phyloP scores from a whole-genome alignment of 257 asterid genomes.

The Lavandula angustifolia region DNA sequence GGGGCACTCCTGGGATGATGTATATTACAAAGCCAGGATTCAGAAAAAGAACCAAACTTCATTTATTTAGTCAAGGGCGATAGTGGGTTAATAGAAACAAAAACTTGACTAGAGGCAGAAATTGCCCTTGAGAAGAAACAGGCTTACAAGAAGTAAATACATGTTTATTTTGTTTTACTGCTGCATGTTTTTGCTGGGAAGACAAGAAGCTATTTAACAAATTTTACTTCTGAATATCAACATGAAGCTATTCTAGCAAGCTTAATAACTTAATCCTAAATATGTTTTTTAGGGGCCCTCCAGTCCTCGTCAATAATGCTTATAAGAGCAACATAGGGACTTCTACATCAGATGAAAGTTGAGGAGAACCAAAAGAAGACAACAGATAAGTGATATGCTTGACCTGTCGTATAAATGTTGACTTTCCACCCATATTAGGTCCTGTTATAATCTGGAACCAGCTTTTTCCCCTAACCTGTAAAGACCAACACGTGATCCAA shows the following conservation, averaged over 20 bases:
- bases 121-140: not conserved
- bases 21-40: constrained; percentile 11
- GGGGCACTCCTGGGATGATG: constrained; percentile 9
- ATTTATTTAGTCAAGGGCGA: not conserved
- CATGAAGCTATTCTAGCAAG: constrained; percentile 12
- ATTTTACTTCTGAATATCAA: constrained; percentile 16
- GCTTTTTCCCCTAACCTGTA: constrained; percentile 79
- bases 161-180: constrained; percentile 2
- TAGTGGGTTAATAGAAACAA: not conserved
- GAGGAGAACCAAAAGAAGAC: constrained; percentile 18
- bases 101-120: constrained; percentile 18
- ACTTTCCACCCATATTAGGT: constrained; percentile 99
- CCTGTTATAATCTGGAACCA: constrained; percentile 99
- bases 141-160: not conserved
- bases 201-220: constrained; percentile 12
- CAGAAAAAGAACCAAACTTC: constrained; percentile 10
- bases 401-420: constrained; percentile 96
- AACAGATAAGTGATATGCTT: constrained; percentile 21
- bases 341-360: not conserved
- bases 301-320: constrained; percentile 22
- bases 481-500: constrained; percentile 25
- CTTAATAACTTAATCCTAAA: constrained; percentile 25
- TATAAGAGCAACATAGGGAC: constrained; percentile 15
- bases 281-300: not conserved
- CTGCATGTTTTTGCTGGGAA: not conserved